These are phyloP conservation scores for Cronartium ribicola DNA, from an alignment of 1,284 basidiomycete species.

Conservation along the genomic window DNA sequence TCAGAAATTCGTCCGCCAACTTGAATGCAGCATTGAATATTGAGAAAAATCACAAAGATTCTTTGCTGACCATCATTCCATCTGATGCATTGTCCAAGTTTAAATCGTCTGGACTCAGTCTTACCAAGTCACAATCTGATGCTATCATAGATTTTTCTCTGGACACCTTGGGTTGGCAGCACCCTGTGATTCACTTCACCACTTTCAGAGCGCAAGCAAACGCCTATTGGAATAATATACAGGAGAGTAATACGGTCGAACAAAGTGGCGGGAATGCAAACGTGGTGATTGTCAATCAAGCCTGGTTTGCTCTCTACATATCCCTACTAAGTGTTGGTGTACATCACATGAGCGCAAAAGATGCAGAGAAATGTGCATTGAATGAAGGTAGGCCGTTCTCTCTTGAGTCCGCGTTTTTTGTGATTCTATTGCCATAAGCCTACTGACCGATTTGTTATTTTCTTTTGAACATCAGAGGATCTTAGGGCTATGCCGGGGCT, in stretches of 20 bases:
- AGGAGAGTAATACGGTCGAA: not conserved
- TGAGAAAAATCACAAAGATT: not conserved
- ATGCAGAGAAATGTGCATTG: not conserved
- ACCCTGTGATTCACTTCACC: slow-evolving; percentile 6
- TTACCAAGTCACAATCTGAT: not conserved
- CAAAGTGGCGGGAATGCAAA: not conserved
- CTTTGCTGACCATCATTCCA: slow-evolving; percentile 1
- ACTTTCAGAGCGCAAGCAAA: not conserved
- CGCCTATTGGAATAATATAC: not conserved
- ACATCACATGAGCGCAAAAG: slow-evolving; percentile 2
- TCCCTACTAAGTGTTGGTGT: slow-evolving; percentile 7
- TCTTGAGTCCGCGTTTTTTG: not conserved
- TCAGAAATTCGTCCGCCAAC: not conserved
- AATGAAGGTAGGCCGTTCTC: slow-evolving; percentile 1
- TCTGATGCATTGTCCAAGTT: not conserved
- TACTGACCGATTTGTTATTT: not conserved
- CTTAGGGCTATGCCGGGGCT: not conserved
- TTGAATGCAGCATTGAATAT: not conserved
- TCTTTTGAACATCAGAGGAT: not conserved
- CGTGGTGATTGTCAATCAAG: slow-evolving; percentile 6
- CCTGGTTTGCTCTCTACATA: slow-evolving; percentile 1
- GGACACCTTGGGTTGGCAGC: slow-evolving; percentile 2
- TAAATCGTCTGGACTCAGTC: not conserved
- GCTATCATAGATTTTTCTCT: slow-evolving; percentile 3
- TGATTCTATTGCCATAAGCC: not conserved